A percentile compares a stretch with the other conserved stretches of the same genome.
Evolutionary conservation across 106 monocot genomes (phyloP).

Genomic region (Platanthera guangdongensis): DNA sequence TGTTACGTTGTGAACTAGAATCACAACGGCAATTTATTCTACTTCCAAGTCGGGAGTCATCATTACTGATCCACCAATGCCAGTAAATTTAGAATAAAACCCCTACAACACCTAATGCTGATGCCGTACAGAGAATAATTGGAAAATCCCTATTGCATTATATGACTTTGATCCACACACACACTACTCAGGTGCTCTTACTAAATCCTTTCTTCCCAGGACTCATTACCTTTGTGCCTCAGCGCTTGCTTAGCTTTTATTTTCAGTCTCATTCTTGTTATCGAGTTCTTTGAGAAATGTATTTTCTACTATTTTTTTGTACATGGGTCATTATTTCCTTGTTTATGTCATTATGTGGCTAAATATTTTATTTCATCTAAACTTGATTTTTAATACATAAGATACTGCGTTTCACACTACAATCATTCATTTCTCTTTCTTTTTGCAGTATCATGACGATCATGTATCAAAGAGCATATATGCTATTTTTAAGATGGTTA

Average conservation of each 20-base stretch:
- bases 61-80: too few relatives aligned
- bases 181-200: too few relatives aligned
- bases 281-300: background rate
- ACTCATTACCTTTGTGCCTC: background rate
- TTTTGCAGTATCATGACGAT: constrained; percentile 82
- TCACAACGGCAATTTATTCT: too few relatives aligned
- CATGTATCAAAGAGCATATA: constrained; percentile 91
- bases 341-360: background rate
- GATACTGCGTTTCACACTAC: background rate
- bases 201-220: background rate
- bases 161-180: too few relatives aligned
- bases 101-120: too few relatives aligned
- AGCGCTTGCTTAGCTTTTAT: background rate
- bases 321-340: background rate
- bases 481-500: constrained; percentile 61
- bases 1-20: too few relatives aligned
- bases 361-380: background rate
- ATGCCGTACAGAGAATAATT: too few relatives aligned
- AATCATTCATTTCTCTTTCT: background rate
- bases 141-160: too few relatives aligned
- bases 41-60: too few relatives aligned
- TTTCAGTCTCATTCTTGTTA: background rate
- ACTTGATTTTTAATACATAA: background rate
- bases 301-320: background rate
- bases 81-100: too few relatives aligned